Percentiles rank a stretch among this genome's conserved stretches.
Evolutionary conservation across 768 basidiomycete genomes (phyloP).

Genomic region (Mycena leptocephala): DNA sequence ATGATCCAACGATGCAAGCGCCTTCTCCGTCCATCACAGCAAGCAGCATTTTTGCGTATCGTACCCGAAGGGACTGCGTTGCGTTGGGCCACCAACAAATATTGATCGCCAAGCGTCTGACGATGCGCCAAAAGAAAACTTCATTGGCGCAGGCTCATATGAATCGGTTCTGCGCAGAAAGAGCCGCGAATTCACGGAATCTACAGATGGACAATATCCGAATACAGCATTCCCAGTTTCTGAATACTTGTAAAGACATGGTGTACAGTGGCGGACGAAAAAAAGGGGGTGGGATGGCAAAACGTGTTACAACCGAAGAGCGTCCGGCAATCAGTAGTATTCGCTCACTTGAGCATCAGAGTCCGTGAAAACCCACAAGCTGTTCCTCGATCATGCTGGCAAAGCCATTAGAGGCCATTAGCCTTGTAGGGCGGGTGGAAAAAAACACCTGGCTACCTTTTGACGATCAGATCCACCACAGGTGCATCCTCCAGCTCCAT

Average conservation of each 20-base stretch:
- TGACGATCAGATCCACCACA: background rate
- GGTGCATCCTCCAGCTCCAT: background rate
- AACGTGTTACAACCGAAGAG: too few species aligned
- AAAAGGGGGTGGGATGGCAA: too few species aligned
- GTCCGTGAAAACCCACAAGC: background rate
- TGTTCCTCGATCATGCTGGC: background rate
- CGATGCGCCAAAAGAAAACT: background rate
- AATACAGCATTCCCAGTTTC: background rate
- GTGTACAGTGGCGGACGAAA: too few species aligned
- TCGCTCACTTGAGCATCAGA: too few species aligned
- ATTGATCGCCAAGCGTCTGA: background rate
- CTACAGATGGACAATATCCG: background rate
- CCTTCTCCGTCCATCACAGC: background rate
- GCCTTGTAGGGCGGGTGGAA: too few species aligned
- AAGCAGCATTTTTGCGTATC: background rate
- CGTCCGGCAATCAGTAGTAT: too few species aligned
- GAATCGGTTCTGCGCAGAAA: background rate
- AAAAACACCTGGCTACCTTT: too few species aligned
- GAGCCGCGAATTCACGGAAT: background rate
- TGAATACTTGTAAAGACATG: background rate
- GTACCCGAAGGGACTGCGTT: background rate
- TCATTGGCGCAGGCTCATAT: background rate
- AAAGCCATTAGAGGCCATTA: background rate
- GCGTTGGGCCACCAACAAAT: background rate
- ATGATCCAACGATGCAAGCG: background rate